phyloP scores from a whole-genome alignment of 306 rosid species.

The Quercus gilva region DNA sequence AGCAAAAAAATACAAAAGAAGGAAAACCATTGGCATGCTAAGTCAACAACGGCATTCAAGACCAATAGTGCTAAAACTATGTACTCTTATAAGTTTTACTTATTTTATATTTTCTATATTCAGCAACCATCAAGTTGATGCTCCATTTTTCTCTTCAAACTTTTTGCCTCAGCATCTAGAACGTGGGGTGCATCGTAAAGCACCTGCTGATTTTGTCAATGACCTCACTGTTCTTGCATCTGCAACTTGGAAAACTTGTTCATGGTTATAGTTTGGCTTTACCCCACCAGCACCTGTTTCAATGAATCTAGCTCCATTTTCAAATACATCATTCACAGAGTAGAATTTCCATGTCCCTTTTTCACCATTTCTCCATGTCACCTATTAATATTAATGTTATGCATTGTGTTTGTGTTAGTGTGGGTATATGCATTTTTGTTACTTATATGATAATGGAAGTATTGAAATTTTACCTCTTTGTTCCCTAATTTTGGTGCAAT shows the following conservation, averaged over 20 bases:
- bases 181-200: constrained; percentile 17
- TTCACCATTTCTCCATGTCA: constrained; percentile 35
- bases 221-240: constrained; percentile 30
- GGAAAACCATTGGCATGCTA: neutral
- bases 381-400: neutral
- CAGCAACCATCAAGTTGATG: neutral
- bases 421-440: no score
- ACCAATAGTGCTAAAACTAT: neutral
- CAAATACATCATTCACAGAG: constrained; percentile 39
- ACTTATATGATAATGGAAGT: no score
- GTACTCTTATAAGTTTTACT: neutral
- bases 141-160: neutral
- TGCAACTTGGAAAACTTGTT: constrained; percentile 24
- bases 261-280: constrained; percentile 19
- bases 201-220: constrained; percentile 25
- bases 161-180: constrained; percentile 19
- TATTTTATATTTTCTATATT: neutral
- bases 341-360: constrained; percentile 24
- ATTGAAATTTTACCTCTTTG: constrained; percentile 24
- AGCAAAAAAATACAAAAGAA: neutral
- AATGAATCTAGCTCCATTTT: constrained; percentile 35
- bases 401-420: no score
- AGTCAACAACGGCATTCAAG: neutral
- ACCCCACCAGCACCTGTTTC: constrained; percentile 14
- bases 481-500: constrained; percentile 39